Conservation (phyloP, 192 early-diverging fungal genomes). For the Coemansia sp. region DNA sequence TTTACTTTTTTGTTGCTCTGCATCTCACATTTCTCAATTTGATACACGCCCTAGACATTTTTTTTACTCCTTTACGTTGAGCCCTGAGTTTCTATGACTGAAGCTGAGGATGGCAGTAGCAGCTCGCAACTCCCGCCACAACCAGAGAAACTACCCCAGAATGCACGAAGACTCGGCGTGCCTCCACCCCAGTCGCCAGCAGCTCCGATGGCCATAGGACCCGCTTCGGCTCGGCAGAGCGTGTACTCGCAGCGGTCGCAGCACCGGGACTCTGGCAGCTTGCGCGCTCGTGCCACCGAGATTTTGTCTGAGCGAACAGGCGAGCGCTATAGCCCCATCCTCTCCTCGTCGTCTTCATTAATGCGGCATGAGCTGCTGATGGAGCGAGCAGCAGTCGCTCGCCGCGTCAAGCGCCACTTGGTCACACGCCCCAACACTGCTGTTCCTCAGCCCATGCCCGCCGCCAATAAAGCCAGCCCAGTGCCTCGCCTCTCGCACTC, state of each 20-base stretch:
- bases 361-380: slow-evolving; percentile 14
- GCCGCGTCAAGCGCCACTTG: slow-evolving; percentile 68
- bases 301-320: slow-evolving; percentile 1
- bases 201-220: background rate
- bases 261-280: background rate
- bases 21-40: background rate
- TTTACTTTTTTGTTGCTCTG: background rate
- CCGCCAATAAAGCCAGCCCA: background rate
- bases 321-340: slow-evolving; percentile 12
- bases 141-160: slow-evolving; percentile 18
- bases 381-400: slow-evolving; percentile 56
- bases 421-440: slow-evolving; percentile 56
- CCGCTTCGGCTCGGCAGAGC: background rate
- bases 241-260: background rate
- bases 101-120: background rate
- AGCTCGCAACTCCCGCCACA: background rate
- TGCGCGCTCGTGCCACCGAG: slow-evolving; percentile 11
- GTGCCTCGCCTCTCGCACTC: slow-evolving; percentile 8
- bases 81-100: background rate
- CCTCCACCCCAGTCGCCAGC: background rate
- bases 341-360: slow-evolving; percentile 19
- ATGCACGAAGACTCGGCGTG: slow-evolving; percentile 7
- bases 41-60: too few relatives aligned
- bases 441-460: slow-evolving; percentile 1
- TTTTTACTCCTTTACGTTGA: background rate